phyloP scores from a whole-genome alignment of 441 rosid genomes.

The Pelargonium australe region DNA sequence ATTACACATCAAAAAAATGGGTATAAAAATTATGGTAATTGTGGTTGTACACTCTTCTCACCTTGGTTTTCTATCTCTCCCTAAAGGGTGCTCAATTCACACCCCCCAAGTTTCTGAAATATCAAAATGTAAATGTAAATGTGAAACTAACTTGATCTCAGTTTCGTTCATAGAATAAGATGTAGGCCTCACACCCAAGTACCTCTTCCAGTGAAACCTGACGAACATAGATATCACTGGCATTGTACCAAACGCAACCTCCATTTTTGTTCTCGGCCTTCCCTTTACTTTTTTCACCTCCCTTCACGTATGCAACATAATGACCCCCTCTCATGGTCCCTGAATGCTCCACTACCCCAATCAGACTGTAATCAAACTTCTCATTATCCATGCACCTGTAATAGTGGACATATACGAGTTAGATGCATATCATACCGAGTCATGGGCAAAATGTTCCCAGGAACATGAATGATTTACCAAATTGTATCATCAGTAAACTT shows the following conservation, averaged over 20 bases:
- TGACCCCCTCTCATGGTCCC: slow-evolving; percentile 93
- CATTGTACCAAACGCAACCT: slow-evolving; percentile 52
- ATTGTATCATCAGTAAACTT: too few relatives aligned
- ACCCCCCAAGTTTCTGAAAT: slow-evolving; percentile 16
- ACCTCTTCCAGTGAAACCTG: slow-evolving; percentile 72
- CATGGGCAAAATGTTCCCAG: too few relatives aligned
- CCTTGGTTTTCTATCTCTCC: slow-evolving; percentile 18
- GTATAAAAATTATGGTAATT: slow-evolving; percentile 24
- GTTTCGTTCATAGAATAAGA: slow-evolving; percentile 68
- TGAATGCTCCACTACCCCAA: slow-evolving; percentile 81
- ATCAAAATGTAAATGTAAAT: slow-evolving; percentile 13
- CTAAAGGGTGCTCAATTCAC: slow-evolving; percentile 15
- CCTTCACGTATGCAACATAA: slow-evolving; percentile 56
- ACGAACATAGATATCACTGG: slow-evolving; percentile 58
- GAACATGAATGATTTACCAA: too few relatives aligned
- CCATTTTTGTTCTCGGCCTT: slow-evolving; percentile 23
- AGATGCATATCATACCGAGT: not conserved
- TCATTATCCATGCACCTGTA: slow-evolving; percentile 37
- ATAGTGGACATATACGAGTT: not conserved
- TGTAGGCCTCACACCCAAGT: slow-evolving; percentile 74
- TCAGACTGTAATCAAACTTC: slow-evolving; percentile 44
- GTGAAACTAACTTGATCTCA: slow-evolving; percentile 22
- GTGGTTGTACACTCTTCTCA: slow-evolving; percentile 36
- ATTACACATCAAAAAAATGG: slow-evolving; percentile 24
- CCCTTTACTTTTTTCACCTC: slow-evolving; percentile 29